Evolutionary conservation across 305 asterid species (phyloP), one percentile per base, ranked within the genome.

Genomic region (Fraxinus floribunda): DNA sequence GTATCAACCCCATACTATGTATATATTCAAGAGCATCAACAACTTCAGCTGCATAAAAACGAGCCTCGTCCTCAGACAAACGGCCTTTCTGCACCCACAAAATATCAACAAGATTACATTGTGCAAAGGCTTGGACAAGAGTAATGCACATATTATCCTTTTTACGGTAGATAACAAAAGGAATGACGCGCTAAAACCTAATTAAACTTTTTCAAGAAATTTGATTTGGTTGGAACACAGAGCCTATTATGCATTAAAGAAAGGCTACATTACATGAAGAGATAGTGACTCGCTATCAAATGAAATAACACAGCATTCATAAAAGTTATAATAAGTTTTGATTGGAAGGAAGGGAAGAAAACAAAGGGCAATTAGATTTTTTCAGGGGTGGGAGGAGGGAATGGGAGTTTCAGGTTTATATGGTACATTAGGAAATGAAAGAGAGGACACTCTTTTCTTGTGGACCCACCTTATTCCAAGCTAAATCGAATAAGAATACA

Each of bases 11-110:
- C 98, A 95, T 93, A 83, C 90, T 86, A 85, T 97, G 99, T 83
- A 97, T 97, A 83, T 97, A 97, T 83, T 97, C 98, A 77, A 97
- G 99, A 88, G 99, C 98, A 88, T 95, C 98, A 76, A 95, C 99
- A 86, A 95, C 95, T 93, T 97, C 98, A 75, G 99, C 98, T 81
- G 98, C 97, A 85, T 97, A 95, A 86, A 93, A 97, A 83, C 97
- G 93, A 78, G 98, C 97, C 80, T 97, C 98, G 3, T 93, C 97
- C 88, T 97, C 97, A 26, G 96, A 83, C 84, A 97, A 85, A 74
- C 93, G 95, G 73, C 97, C 97, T 89, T 93, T 97, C 98, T 97
- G 97, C 91, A 91, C 49, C 85, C 85, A 83, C 52, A 66, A 49
- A 20, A 83, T 73, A 85, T 85, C 79, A 86, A 84, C 77, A 71